Evolutionary conservation across 768 basidiomycete species (phyloP).

Genomic region (Psilocybe cubensis): DNA sequence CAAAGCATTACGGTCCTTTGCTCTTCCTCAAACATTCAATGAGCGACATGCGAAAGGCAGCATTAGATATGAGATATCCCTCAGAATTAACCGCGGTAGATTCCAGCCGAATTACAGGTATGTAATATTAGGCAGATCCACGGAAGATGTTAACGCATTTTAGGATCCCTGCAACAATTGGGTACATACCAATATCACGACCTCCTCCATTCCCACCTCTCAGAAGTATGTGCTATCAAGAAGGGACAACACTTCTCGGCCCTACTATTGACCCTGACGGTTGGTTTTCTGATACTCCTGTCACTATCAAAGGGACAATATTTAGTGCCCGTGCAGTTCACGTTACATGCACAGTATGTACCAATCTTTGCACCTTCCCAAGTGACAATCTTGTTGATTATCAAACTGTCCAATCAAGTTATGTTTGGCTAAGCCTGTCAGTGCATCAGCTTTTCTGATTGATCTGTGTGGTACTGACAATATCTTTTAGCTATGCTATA

Average conservation of each 20-base stretch:
- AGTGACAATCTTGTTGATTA: neutral
- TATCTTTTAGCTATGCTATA: slow-evolving; percentile 39
- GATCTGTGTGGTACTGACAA: neutral
- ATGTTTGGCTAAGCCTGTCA: slow-evolving; percentile 43
- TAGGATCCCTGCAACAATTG: slow-evolving; percentile 35
- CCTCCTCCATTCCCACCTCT: slow-evolving; percentile 35
- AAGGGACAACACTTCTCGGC: slow-evolving; percentile 35
- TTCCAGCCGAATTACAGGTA: slow-evolving; percentile 18
- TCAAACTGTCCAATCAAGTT: slow-evolving; percentile 27
- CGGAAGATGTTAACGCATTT: neutral
- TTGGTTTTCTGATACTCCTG: slow-evolving; percentile 36
- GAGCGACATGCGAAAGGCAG: slow-evolving; percentile 41
- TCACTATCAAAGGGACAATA: slow-evolving; percentile 32
- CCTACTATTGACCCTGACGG: slow-evolving; percentile 44
- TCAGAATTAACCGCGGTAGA: slow-evolving; percentile 24
- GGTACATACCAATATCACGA: slow-evolving; percentile 36
- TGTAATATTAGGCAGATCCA: neutral
- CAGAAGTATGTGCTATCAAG: slow-evolving; percentile 39
- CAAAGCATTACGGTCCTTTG: slow-evolving; percentile 26
- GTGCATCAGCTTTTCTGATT: slow-evolving; percentile 7
- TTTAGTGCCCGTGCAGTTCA: slow-evolving; percentile 32
- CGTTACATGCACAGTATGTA: slow-evolving; percentile 38
- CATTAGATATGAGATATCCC: slow-evolving; percentile 39
- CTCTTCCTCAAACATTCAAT: slow-evolving; percentile 42
- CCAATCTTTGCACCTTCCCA: slow-evolving; percentile 2